Evolutionary conservation across 1,284 basidiomycete genomes (phyloP).

Genomic region (Mycena sp.): DNA sequence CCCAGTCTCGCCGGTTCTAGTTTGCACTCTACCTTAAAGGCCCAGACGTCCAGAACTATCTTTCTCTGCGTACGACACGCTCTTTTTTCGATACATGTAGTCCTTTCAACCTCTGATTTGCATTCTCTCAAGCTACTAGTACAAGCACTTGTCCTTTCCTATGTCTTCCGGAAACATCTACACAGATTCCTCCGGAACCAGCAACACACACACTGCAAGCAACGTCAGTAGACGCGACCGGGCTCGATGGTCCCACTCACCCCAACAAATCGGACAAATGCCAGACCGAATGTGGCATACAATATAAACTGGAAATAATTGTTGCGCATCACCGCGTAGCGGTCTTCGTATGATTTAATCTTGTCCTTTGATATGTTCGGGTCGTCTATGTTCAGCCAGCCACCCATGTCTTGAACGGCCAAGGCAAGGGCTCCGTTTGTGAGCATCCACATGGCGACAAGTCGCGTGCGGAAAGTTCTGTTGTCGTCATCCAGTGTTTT

Average conservation of each 20-base stretch:
- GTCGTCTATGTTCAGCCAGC: slow-evolving; percentile 56
- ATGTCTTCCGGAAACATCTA: slow-evolving; percentile 69
- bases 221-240: too few relatives aligned
- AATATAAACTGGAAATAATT: slow-evolving; percentile 80
- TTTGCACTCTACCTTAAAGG: too few relatives aligned
- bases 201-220: slow-evolving; percentile 61
- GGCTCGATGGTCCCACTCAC: too few relatives aligned
- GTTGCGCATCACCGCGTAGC: slow-evolving; percentile 64
- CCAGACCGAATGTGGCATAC: slow-evolving; percentile 82
- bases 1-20: too few relatives aligned
- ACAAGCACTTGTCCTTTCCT: too few relatives aligned
- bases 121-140: too few relatives aligned
- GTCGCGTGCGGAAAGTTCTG: slow-evolving; percentile 84
- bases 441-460: slow-evolving; percentile 81
- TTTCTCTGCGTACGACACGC: too few relatives aligned
- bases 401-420: slow-evolving; percentile 79
- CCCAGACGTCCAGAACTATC: too few relatives aligned
- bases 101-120: too few relatives aligned
- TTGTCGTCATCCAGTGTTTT: slow-evolving; percentile 85
- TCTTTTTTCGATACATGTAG: too few relatives aligned
- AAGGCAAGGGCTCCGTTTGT: slow-evolving; percentile 75
- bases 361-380: slow-evolving; percentile 42
- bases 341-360: slow-evolving; percentile 48
- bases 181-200: slow-evolving; percentile 72
- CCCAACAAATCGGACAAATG: slow-evolving; percentile 75